Base-by-base conservation (phyloP, 1,284 basidiomycete species). In the Pisolithus thermaeus region DNA sequence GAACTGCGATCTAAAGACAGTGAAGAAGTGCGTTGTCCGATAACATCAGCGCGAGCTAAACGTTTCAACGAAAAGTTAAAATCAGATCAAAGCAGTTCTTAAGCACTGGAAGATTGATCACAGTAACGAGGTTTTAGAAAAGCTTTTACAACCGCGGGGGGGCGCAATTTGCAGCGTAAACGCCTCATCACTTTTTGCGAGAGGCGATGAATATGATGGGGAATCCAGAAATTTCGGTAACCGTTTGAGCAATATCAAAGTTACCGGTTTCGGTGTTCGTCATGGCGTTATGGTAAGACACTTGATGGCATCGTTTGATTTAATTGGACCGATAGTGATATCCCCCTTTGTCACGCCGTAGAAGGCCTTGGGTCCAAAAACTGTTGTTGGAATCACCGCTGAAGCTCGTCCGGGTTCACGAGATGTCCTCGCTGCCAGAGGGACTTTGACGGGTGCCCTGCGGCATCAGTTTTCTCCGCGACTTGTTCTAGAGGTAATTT, bases 381-480 rank as follows among this genome's bases (percentile, higher is more conserved):
- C 74, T 7, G 64, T 63, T 6, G 11, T 74, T n/a, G 58, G 62
- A 25, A 58, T 75, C 28, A 60, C 63, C 47, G 66, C 67, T 30
- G 60, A 64, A 46, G 60, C 70, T 49, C 60, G 63, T 47, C 56
- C 64, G 12, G 59, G 65, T 52, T 54, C 61, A 42, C 58, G 55
- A 27, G 61, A 54, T 41, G 49, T 47, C 49, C 46, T 57, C 16
- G 53, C 58, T 38, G 61, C 54, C 45, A 58, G 59, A 23, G 76
- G 75, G 16, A 76, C 75, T 51, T 63, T 86, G 51, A 62, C 78
- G 41, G 83, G 81, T 42, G 82, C 82, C 4, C 58, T 88, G 46
- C 77, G 78, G 52, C 81, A 87, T 59, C 84, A 84, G 54, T 78
- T 79, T 62, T 80, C 78, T 22, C 80, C 81, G 12, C 72, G 76